These are phyloP conservation scores for Neurospora hispaniola DNA, from an alignment of 495 filamentous ascomycete genomes.

Conservation along the genomic window DNA sequence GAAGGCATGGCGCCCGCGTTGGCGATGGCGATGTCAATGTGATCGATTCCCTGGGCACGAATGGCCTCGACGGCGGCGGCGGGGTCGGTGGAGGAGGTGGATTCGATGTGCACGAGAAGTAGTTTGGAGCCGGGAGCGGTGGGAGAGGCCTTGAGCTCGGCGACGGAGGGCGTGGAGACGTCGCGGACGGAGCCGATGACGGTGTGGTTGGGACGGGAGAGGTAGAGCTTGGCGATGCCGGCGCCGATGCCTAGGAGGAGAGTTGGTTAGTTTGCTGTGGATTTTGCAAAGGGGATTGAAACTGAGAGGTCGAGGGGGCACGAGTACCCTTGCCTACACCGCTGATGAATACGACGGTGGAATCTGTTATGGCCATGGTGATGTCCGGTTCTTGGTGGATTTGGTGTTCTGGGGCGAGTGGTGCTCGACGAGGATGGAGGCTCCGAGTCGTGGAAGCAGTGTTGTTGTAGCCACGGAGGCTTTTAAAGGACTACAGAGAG, in stretches of 20 bases:
- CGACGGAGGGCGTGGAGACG: constrained; percentile 2
- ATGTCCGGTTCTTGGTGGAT: not conserved
- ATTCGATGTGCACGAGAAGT: constrained; percentile 13
- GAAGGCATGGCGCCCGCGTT: constrained; percentile 13
- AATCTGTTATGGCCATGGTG: constrained; percentile 1
- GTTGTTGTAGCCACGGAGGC: not conserved
- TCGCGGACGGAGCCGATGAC: constrained; percentile 20
- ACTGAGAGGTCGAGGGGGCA: no score
- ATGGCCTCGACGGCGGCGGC: constrained; percentile 5
- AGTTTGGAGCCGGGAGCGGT: constrained; percentile 7
- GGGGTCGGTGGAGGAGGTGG: constrained; percentile 5
- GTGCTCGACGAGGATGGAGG: not conserved
- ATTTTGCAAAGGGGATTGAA: no score
- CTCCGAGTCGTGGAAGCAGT: not conserved
- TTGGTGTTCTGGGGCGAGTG: not conserved
- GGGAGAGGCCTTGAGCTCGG: constrained; percentile 9
- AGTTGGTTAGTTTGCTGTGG: no score
- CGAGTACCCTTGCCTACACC: constrained; percentile 7
- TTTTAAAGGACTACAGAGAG: not conserved
- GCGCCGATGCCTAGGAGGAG: constrained; percentile 11
- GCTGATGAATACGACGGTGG: constrained; percentile 10
- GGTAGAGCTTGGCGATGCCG: constrained; percentile 12
- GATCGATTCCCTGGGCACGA: constrained; percentile 1
- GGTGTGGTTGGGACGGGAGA: constrained; percentile 17
- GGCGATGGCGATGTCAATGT: constrained; percentile 16